Conservation (phyloP, 441 rosid species). For the Populus trichocarpa region DNA sequence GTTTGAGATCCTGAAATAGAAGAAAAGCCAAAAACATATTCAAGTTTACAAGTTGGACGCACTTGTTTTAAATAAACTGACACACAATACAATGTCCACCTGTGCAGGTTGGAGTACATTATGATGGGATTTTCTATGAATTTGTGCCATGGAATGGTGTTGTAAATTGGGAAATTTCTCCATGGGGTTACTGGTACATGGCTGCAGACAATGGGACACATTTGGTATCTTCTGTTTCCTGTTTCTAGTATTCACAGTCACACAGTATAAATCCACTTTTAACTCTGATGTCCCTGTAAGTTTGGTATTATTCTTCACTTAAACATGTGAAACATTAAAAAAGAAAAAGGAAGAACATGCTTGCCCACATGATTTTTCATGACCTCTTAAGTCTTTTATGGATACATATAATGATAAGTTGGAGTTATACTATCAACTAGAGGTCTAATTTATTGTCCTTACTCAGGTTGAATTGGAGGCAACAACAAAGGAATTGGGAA, state of each 20-base stretch:
- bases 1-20: conserved; percentile 13
- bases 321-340: neutral
- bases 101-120: conserved; percentile 87
- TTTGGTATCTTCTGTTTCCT: conserved; percentile 41
- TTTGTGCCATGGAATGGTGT: conserved; percentile 94
- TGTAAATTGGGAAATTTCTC: conserved; percentile 70
- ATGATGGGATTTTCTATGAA: conserved; percentile 71
- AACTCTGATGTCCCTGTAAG: neutral
- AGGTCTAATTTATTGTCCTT: conserved; percentile 2
- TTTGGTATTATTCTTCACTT: neutral
- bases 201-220: conserved; percentile 72
- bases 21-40: neutral
- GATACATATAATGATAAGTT: neutral
- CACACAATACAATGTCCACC: neutral
- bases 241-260: neutral
- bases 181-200: conserved; percentile 87
- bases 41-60: neutral
- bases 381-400: neutral
- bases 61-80: neutral
- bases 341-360: neutral
- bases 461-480: conserved; percentile 80
- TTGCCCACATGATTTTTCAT: neutral
- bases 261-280: neutral
- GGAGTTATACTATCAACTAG: neutral
- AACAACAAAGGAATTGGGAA: conserved; percentile 67